phyloP scores from a whole-genome alignment of 1,284 basidiomycete species.

The Leccinum angustisporum region DNA sequence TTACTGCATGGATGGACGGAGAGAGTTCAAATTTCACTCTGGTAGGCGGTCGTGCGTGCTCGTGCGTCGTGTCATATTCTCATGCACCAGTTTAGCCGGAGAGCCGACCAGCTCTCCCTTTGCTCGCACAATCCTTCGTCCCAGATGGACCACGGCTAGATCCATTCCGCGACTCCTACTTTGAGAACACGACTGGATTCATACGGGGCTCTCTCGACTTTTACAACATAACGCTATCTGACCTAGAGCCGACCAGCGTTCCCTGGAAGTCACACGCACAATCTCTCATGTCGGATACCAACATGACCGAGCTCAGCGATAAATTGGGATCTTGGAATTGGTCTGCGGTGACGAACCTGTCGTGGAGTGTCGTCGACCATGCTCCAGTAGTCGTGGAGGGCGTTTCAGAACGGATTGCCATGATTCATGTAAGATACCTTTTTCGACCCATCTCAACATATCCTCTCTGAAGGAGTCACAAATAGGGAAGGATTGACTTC shows the following conservation, averaged over 20 bases:
- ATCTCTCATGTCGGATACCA: conserved; percentile 46
- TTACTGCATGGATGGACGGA: conserved; percentile 72
- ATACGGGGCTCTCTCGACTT: conserved; percentile 60
- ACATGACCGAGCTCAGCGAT: conserved; percentile 50
- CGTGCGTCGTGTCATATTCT: background rate
- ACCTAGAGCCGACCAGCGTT: conserved; percentile 36
- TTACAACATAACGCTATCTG: conserved; percentile 60
- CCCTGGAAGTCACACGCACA: conserved; percentile 53
- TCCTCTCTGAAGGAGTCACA: background rate
- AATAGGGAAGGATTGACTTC: conserved; percentile 70
- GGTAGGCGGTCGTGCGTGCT: conserved; percentile 42
- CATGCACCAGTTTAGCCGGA: conserved; percentile 46
- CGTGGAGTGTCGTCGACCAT: conserved; percentile 67
- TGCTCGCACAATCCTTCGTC: conserved; percentile 53
- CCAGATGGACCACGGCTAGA: conserved; percentile 47
- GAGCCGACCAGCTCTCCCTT: conserved; percentile 43
- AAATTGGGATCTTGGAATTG: conserved; percentile 66
- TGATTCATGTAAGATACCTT: conserved; percentile 58
- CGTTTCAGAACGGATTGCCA: conserved; percentile 45
- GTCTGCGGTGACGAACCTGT: conserved; percentile 58
- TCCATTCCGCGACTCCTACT: conserved; percentile 56
- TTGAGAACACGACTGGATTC: conserved; percentile 74
- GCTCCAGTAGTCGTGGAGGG: conserved; percentile 30
- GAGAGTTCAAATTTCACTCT: conserved; percentile 64
- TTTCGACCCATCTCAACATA: background rate